Evolutionary conservation across 169 alveolate genomes (phyloP).

Genomic region (Blepharisma undulans): DNA sequence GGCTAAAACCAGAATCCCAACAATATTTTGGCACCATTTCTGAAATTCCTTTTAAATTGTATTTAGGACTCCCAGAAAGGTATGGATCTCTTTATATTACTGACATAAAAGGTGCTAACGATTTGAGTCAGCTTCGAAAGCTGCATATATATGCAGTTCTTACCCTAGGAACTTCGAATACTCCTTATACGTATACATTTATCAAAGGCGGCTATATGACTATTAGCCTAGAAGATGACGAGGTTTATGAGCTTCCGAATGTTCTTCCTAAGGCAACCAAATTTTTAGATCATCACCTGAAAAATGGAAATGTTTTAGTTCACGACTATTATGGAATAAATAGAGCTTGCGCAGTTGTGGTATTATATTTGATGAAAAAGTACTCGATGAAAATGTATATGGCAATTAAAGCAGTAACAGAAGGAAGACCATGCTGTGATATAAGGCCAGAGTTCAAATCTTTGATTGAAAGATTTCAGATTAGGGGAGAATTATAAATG

Average conservation of each 20-base stretch:
- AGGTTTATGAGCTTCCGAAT: background rate
- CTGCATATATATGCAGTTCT: background rate
- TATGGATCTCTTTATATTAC: background rate
- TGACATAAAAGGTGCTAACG: constrained; percentile 34
- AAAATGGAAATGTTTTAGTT: constrained; percentile 72
- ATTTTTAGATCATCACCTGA: constrained; percentile 3
- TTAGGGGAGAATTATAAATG: background rate
- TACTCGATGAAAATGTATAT: constrained; percentile 50
- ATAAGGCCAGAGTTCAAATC: background rate
- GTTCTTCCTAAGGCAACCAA: background rate
- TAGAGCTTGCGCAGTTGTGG: constrained; percentile 78
- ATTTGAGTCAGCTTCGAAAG: constrained; percentile 9
- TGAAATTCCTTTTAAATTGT: background rate
- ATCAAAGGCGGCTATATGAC: constrained; percentile 17
- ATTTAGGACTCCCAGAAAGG: background rate
- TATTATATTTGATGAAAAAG: constrained; percentile 79
- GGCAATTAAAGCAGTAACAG: constrained; percentile 70
- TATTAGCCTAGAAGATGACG: background rate
- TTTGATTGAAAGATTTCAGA: background rate
- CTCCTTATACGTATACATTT: background rate
- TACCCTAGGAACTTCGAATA: background rate
- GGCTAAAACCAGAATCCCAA: background rate
- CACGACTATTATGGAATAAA: constrained; percentile 84
- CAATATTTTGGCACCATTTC: background rate
- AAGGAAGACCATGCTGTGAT: background rate